Evolutionary conservation across 768 basidiomycete species (phyloP).

Genomic region (Xanthoconium stramineum): DNA sequence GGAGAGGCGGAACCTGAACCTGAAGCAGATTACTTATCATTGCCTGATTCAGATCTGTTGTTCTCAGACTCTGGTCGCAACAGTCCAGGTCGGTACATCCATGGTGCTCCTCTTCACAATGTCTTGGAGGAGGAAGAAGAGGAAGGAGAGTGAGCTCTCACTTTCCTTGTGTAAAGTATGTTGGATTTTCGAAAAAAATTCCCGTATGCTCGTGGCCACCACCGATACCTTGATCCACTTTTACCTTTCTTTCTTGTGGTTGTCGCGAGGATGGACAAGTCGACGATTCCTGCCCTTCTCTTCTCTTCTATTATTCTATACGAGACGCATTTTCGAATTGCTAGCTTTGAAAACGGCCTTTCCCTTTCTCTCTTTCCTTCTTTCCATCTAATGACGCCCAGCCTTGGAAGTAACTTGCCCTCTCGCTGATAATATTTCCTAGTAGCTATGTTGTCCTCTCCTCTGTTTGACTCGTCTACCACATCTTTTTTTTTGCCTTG

Average conservation of each 20-base stretch:
- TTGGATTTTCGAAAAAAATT: slow-evolving; percentile 7
- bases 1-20: slow-evolving; percentile 29
- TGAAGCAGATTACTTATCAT: slow-evolving; percentile 26
- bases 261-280: slow-evolving; percentile 13
- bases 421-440: slow-evolving; percentile 20
- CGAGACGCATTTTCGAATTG: slow-evolving; percentile 3
- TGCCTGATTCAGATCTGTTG: slow-evolving; percentile 31
- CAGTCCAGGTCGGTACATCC: slow-evolving; percentile 72
- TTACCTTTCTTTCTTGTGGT: background rate
- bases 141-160: slow-evolving; percentile 37
- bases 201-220: slow-evolving; percentile 15
- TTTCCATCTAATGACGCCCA: slow-evolving; percentile 22
- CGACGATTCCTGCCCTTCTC: background rate
- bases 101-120: slow-evolving; percentile 84
- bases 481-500: background rate
- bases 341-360: slow-evolving; percentile 11
- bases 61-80: slow-evolving; percentile 51
- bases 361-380: background rate
- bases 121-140: slow-evolving; percentile 77
- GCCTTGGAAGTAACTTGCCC: slow-evolving; percentile 16
- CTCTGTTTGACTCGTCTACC: slow-evolving; percentile 4
- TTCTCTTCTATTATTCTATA: background rate
- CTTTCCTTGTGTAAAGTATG: slow-evolving; percentile 20
- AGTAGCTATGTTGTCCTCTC: slow-evolving; percentile 25
- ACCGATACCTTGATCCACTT: slow-evolving; percentile 25